Percentiles rank a stretch among this genome's conserved stretches.
Conservation (phyloP, 2,329 filamentous ascomycete species). For the Huntiella moniliformis region DNA sequence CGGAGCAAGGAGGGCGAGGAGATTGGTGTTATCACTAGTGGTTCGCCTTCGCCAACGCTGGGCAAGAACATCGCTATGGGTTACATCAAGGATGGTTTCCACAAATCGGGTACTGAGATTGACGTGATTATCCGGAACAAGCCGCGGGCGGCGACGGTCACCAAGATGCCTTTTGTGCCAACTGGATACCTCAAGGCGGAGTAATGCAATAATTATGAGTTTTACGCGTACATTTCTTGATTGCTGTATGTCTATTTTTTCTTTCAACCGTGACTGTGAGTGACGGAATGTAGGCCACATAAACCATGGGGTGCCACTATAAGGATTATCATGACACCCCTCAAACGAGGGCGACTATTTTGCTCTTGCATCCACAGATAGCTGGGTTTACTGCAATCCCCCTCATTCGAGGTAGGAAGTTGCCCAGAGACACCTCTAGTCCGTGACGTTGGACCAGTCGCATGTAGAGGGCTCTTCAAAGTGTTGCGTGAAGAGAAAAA, state of each 20-base stretch:
- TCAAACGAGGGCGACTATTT: slow-evolving; percentile 24
- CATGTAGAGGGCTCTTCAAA: slow-evolving; percentile 10
- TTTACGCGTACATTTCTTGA: not conserved
- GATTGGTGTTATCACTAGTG: slow-evolving; percentile 71
- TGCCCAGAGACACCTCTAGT: slow-evolving; percentile 10
- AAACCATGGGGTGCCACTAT: slow-evolving; percentile 27
- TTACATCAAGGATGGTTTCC: slow-evolving; percentile 62
- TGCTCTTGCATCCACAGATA: slow-evolving; percentile 19
- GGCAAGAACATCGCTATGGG: slow-evolving; percentile 93
- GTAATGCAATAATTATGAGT: not conserved
- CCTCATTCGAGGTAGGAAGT: slow-evolving; percentile 5
- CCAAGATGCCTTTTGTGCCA: slow-evolving; percentile 77
- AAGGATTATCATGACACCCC: slow-evolving; percentile 21
- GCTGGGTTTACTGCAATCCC: slow-evolving; percentile 6
- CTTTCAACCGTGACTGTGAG: too few relatives aligned
- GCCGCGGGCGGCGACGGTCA: slow-evolving; percentile 53
- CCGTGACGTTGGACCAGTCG: not conserved
- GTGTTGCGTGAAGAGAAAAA: slow-evolving; percentile 19
- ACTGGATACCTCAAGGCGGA: slow-evolving; percentile 51
- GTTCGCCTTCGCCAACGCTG: slow-evolving; percentile 71
- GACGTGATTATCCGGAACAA: slow-evolving; percentile 61
- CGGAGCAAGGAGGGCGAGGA: slow-evolving; percentile 43
- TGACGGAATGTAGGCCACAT: slow-evolving; percentile 21
- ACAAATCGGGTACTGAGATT: slow-evolving; percentile 71
- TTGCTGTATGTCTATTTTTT: too few relatives aligned